phyloP scores from a whole-genome alignment of 805 yeast species.

The Starmerella potacharoeniae region DNA sequence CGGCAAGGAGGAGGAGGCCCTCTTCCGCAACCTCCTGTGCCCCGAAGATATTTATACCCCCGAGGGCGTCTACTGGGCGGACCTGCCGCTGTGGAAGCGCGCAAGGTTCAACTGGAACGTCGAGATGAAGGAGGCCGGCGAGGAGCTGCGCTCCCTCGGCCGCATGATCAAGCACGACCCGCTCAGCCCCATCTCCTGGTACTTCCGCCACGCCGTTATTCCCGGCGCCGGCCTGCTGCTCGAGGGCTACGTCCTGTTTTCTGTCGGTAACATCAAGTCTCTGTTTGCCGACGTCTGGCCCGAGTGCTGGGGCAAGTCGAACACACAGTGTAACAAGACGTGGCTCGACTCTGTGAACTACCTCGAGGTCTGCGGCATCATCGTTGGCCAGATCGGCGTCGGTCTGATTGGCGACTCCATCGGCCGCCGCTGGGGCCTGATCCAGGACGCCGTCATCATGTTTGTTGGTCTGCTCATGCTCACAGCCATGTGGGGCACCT shows the following conservation, averaged over 20 bases:
- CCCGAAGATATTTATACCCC: conserved; percentile 28
- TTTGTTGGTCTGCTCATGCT: conserved; percentile 47
- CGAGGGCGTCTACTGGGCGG: conserved; percentile 34
- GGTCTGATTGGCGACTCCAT: conserved; percentile 48
- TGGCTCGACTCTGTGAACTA: conserved; percentile 31
- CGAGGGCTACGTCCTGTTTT: conserved; percentile 32
- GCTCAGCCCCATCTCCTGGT: conserved; percentile 29
- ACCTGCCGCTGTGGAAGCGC: conserved; percentile 26
- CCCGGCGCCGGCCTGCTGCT: conserved; percentile 33
- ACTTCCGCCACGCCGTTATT: conserved; percentile 29
- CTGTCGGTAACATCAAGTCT: conserved; percentile 29
- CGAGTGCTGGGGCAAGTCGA: conserved; percentile 27
- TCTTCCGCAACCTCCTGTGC: conserved; percentile 27
- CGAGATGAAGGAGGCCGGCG: conserved; percentile 24
- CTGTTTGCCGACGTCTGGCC: conserved; percentile 30
- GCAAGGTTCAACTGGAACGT: conserved; percentile 24
- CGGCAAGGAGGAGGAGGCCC: conserved; percentile 28
- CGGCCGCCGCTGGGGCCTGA: conserved; percentile 51
- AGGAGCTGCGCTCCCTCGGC: conserved; percentile 23
- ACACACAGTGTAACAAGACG: conserved; percentile 26
- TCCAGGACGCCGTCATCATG: conserved; percentile 46
- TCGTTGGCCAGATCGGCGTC: conserved; percentile 48
- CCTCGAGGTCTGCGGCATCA: conserved; percentile 37
- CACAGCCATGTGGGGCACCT: conserved; percentile 47
- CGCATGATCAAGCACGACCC: conserved; percentile 28